Conservation (phyloP, 176 grass and related monocot genomes). For the Stipa capillata region DNA sequence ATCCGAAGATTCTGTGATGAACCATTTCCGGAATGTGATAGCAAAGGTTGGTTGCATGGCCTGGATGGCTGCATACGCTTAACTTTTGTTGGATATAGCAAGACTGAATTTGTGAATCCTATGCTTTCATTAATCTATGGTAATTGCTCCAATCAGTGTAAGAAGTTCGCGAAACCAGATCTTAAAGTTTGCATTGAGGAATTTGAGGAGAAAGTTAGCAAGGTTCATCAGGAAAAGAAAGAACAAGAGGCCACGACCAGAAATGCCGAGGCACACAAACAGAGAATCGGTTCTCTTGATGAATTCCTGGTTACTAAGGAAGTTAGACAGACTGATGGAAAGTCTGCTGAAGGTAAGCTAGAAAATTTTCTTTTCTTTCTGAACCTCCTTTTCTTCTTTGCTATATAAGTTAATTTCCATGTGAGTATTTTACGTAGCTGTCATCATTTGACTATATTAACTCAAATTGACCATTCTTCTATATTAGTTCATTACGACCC, state of each 20-base stretch:
- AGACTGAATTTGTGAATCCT: not conserved
- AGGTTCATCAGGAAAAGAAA: conserved; percentile 79
- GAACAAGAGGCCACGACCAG: conserved; percentile 68
- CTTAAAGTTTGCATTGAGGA: conserved; percentile 80
- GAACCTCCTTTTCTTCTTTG: not conserved
- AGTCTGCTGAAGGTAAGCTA: conserved; percentile 41
- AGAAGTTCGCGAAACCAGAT: conserved; percentile 92
- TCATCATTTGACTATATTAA: not conserved
- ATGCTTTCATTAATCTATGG: conserved; percentile 3
- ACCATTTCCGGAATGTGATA: conserved; percentile 79
- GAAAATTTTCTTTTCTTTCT: not conserved
- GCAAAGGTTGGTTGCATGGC: conserved; percentile 55
- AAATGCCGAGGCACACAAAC: conserved; percentile 76
- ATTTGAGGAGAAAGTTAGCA: conserved; percentile 92
- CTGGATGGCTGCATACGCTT: not conserved
- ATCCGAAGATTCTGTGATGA: conserved; percentile 78
- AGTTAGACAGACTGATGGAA: conserved; percentile 8
- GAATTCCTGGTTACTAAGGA: conserved; percentile 34
- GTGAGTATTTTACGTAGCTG: not conserved
- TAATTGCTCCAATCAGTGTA: conserved; percentile 53
- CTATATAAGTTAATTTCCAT: not conserved
- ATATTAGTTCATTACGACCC: not conserved
- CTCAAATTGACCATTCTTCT: not conserved
- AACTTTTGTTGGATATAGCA: not conserved
- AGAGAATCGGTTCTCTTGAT: conserved; percentile 58